These are phyloP conservation scores for Coleophoma cylindrospora DNA, from an alignment of 2,329 filamentous ascomycete species.

Conservation along the genomic window DNA sequence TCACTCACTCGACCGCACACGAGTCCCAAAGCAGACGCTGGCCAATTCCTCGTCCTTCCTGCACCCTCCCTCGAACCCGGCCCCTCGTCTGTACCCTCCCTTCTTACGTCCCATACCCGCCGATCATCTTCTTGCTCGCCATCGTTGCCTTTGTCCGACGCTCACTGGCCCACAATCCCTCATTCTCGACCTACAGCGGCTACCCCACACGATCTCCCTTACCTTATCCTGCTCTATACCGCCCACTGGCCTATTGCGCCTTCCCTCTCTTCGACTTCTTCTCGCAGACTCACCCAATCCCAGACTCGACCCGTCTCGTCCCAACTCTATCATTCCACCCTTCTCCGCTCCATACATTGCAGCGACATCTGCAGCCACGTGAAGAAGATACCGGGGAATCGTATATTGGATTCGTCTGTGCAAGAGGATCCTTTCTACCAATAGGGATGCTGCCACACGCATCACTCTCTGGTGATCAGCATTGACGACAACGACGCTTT, in stretches of 20 bases:
- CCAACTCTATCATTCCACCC: not conserved
- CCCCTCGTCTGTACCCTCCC: not conserved
- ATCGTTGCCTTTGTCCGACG: not conserved
- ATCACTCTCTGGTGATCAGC: constrained; percentile 20
- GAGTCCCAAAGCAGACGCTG: no score
- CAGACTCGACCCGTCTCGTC: not conserved
- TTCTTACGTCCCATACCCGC: not conserved
- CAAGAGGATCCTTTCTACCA: constrained; percentile 14
- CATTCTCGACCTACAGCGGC: not conserved
- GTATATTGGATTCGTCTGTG: constrained; percentile 10
- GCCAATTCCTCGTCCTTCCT: not conserved
- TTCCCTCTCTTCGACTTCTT: not conserved
- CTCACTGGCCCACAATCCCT: not conserved
- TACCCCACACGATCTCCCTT: constrained; percentile 3
- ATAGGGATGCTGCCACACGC: constrained; percentile 21
- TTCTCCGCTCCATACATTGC: not conserved
- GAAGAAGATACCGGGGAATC: constrained; percentile 13
- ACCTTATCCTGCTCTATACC: not conserved
- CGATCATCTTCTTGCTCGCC: not conserved
- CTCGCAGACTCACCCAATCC: not conserved
- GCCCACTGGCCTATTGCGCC: not conserved
- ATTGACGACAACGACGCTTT: constrained; percentile 11
- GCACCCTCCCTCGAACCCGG: not conserved
- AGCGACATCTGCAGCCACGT: not conserved
- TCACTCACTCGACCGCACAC: no score